Evolutionary conservation across 345 rosid genomes (phyloP), one percentile per base, ranked within the genome.

Genomic region (Citrus trifoliata): DNA sequence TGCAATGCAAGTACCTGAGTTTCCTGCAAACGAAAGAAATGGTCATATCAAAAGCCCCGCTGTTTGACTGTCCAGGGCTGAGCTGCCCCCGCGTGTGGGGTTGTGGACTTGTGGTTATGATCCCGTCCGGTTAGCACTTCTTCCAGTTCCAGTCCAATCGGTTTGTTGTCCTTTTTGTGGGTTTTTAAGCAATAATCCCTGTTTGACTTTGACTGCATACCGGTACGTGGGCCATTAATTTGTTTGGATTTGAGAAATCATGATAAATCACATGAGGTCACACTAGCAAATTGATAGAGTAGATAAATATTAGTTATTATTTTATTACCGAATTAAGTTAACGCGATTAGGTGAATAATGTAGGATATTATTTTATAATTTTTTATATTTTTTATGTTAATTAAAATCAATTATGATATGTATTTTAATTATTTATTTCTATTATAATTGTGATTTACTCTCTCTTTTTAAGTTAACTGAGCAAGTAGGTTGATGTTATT

Each of bases 161-260:
- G 70, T 63, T 40, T 46, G 7, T 63, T 63, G 70, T 10, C 70
- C 60, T 62, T 75, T 42, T 21, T 10, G 27, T 2, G 3, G 28
- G 1, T 37, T 55, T 71, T 56, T 32, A 18, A 28, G 40, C 40
- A 63, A 74, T 40, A 18, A 28, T 30, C 38, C 25, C 46, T 46
- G 25, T 63, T 75, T 75, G 46, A 75, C 78, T 75, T 63, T 42
- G 70, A 63, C 70, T 61, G 33, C 56, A 18, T 19, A n/a, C 68
- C 2, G 2, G 6, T 4, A 4, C 3, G 10, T 60, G 64, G 56
- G 67, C 53, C 66, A n/a, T 14, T 6, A 16, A 13, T 56, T 72
- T 1, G 32, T 9, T 37, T 2, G 51, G 14, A 13, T 46, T 46
- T 13, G 51, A 13, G 5, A 46, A 12, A 1, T 46, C 0, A 46